A percentile compares a stretch with the other conserved stretches of the same genome.
phyloP scores from a whole-genome alignment of 2,329 filamentous ascomycete species.

The Ophioceras dolichostomum region DNA sequence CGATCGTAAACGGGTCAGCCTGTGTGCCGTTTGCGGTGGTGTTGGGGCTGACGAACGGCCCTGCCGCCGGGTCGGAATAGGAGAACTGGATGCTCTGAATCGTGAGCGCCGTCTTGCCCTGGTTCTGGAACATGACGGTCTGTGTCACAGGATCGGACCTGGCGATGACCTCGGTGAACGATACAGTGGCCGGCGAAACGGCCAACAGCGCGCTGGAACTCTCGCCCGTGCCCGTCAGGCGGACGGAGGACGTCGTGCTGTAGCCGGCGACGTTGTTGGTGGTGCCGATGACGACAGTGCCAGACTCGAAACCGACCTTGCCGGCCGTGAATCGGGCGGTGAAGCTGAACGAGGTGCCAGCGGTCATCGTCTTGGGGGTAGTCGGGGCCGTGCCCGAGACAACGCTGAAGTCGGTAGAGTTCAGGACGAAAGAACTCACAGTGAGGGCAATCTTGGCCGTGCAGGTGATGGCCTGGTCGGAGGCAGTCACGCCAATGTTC shows the following conservation, averaged over 20 bases:
- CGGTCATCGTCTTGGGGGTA: constrained; percentile 18
- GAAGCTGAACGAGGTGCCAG: constrained; percentile 28
- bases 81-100: constrained; percentile 33
- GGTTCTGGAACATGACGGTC: constrained; percentile 33
- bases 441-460: constrained; percentile 29
- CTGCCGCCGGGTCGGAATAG: constrained; percentile 23
- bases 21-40: constrained; percentile 17
- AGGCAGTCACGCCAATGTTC: constrained; percentile 23
- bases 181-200: constrained; percentile 32
- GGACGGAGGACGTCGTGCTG: constrained; percentile 30
- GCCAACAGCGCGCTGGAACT: constrained; percentile 31
- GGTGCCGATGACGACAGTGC: constrained; percentile 32
- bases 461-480: constrained; percentile 28
- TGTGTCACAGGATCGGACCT: constrained; percentile 25
- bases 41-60: constrained; percentile 26
- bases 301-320: constrained; percentile 33
- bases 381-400: constrained; percentile 13
- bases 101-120: constrained; percentile 31
- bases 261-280: constrained; percentile 33
- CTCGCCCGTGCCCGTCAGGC: constrained; percentile 34
- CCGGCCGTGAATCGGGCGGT: constrained; percentile 30
- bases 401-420: constrained; percentile 23
- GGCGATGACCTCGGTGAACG: constrained; percentile 35
- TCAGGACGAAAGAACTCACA: constrained; percentile 25
- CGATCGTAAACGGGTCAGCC: constrained; percentile 35